Base-by-base conservation (phyloP, 768 basidiomycete species). In the Boletellus ananiceps region DNA sequence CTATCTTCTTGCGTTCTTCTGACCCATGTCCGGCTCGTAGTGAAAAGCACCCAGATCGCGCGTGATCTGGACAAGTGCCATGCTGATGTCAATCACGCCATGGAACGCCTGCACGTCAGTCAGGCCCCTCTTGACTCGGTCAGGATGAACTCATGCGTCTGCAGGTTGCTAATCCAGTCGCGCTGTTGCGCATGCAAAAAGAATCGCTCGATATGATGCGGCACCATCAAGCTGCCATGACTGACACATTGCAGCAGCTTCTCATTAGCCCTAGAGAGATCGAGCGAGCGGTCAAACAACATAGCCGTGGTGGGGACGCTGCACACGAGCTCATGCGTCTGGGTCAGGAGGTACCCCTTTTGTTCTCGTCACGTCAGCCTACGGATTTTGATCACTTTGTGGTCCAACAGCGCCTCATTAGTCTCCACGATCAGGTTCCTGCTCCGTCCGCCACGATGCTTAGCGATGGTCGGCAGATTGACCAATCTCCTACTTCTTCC, bases 321-420 rank as follows among this genome's bases (percentile, higher is more conserved):
- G 81, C 75, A 8, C 60, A 72, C 46, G 61, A 67, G 5, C 65
- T 83, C 33, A 82, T 83, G 82, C 69, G 69, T 40, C 63, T 68
- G 19, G 80, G 80, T 9, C 82, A 83, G 66, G 65, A 67, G 59
- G 79, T 77, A 55, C 8, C 47, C 2, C 19, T 11, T 53, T 44
- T 33, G 51, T 29, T 31, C 4, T 44, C 42, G 21, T 35, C 39
- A 1, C 23, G 12, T 29, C 11, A 3, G 4, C 33, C 21, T n/a
- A 39, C 33, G 8, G 14, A 1, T 27, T 35, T 41, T 13, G 29
- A 37, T 5, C 35, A 1, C 13, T 33, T 16, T 46, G 32, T 43
- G 16, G 18, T 31, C 31, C 49, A 3, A 41, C 29, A 66, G 65
- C 67, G 62, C 18, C 62, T 66, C 19, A 34, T 57, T 8, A n/a